phyloP scores from a whole-genome alignment of 495 filamentous ascomycete genomes.

The Aspergillus bertholletiae region DNA sequence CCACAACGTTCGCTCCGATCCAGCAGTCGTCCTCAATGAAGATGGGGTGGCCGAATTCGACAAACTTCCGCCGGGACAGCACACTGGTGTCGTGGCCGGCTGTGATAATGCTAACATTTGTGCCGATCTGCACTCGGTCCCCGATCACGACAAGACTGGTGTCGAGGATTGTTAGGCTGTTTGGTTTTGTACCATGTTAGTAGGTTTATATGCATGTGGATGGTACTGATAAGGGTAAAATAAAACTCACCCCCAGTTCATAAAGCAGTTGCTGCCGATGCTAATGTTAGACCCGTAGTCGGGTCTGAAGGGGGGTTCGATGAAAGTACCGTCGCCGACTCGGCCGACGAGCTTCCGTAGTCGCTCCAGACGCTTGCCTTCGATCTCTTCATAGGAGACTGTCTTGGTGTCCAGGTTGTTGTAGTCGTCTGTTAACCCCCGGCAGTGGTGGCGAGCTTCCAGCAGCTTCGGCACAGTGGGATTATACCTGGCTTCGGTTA shows the following conservation, averaged over 20 bases:
- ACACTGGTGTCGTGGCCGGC: constrained; percentile 68
- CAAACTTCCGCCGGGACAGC: constrained; percentile 65
- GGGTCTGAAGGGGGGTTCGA: constrained; percentile 49
- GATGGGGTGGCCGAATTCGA: constrained; percentile 71
- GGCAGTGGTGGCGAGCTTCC: constrained; percentile 42
- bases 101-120: constrained; percentile 64
- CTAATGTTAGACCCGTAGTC: constrained; percentile 56
- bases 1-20: constrained; percentile 70
- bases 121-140: constrained; percentile 69
- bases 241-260: constrained; percentile 51
- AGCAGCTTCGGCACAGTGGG: constrained; percentile 35
- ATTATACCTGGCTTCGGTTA: constrained; percentile 34
- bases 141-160: constrained; percentile 72
- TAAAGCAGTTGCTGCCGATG: constrained; percentile 48
- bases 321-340: constrained; percentile 40
- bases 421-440: constrained; percentile 41
- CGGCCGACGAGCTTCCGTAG: constrained; percentile 39
- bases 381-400: constrained; percentile 34
- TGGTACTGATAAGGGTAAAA: too few species aligned
- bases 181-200: not conserved
- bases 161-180: constrained; percentile 61
- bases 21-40: constrained; percentile 80
- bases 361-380: constrained; percentile 30
- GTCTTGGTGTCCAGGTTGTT: constrained; percentile 44
- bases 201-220: too few species aligned